Conservation (phyloP, 257 asterid genomes). For the Euphrasia confusa region DNA sequence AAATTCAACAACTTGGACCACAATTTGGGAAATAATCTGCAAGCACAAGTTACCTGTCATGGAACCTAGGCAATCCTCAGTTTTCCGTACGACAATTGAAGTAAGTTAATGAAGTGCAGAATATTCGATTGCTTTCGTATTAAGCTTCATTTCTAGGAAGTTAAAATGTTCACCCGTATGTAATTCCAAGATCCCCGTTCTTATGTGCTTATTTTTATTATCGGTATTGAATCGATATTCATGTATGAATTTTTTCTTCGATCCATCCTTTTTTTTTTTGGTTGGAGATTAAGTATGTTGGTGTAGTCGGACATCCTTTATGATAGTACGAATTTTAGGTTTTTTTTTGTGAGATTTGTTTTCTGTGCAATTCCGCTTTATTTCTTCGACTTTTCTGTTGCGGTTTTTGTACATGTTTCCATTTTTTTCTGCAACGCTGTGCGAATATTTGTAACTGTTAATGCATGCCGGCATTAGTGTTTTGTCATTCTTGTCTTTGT, state of each 20-base stretch:
- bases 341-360: constrained; percentile 21
- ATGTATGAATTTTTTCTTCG: no score
- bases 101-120: constrained; percentile 37
- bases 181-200: no score
- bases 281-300: no score
- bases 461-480: constrained; percentile 27
- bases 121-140: constrained; percentile 14
- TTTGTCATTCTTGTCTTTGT: not conserved
- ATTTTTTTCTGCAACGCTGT: constrained; percentile 11
- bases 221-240: no score
- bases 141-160: constrained; percentile 17
- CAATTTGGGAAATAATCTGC: constrained; percentile 98
- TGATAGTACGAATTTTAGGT: constrained; percentile 27
- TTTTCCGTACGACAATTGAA: constrained; percentile 73
- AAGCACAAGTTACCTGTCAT: constrained; percentile 86
- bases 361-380: constrained; percentile 1
- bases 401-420: not conserved
- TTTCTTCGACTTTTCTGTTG: not conserved
- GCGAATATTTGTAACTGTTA: constrained; percentile 4
- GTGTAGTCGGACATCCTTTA: not conserved
- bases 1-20: constrained; percentile 48
- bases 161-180: no score
- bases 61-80: constrained; percentile 94
- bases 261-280: no score
- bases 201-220: no score